Percentiles rank a stretch among this genome's conserved stretches.
Conservation (phyloP, 2,329 filamentous ascomycete genomes). For the Arthrobotrys sphaeroides region DNA sequence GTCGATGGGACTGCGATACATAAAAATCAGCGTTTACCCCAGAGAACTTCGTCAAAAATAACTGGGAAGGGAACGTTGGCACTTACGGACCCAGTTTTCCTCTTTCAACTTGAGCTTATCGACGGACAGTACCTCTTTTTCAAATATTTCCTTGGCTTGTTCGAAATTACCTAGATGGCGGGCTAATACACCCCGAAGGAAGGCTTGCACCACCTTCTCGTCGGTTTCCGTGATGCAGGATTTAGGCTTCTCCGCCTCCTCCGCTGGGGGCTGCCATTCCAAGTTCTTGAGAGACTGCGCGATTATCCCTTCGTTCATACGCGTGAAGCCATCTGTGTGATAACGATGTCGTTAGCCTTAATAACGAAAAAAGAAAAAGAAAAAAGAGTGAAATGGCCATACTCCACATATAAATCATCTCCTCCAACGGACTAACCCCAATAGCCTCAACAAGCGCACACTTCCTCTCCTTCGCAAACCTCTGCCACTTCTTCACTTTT, state of each 20-base stretch:
- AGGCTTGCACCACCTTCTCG: conserved; percentile 71
- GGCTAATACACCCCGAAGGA: conserved; percentile 74
- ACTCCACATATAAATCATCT: conserved; percentile 94
- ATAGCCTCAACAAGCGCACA: conserved; percentile 80
- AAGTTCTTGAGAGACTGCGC: conserved; percentile 72
- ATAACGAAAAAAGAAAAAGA: not conserved
- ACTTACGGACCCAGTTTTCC: conserved; percentile 70
- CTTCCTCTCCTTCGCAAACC: conserved; percentile 73
- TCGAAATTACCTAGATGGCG: conserved; percentile 71
- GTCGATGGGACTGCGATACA: conserved; percentile 70
- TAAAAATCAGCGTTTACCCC: no score
- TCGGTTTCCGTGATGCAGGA: conserved; percentile 65
- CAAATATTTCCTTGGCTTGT: conserved; percentile 73
- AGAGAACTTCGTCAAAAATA: not conserved
- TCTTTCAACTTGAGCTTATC: conserved; percentile 68
- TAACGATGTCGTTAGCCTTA: conserved; percentile 1
- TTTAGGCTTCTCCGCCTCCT: conserved; percentile 66
- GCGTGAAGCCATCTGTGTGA: conserved; percentile 80
- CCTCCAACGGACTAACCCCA: conserved; percentile 80
- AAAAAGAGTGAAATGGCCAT: no score
- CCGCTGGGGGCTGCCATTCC: conserved; percentile 66
- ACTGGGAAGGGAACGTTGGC: not conserved
- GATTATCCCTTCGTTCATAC: conserved; percentile 75
- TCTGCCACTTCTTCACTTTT: conserved; percentile 89
- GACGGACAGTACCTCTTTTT: conserved; percentile 69